phyloP scores from a whole-genome alignment of 2,329 filamentous ascomycete species.

The Camillea tinctor region DNA sequence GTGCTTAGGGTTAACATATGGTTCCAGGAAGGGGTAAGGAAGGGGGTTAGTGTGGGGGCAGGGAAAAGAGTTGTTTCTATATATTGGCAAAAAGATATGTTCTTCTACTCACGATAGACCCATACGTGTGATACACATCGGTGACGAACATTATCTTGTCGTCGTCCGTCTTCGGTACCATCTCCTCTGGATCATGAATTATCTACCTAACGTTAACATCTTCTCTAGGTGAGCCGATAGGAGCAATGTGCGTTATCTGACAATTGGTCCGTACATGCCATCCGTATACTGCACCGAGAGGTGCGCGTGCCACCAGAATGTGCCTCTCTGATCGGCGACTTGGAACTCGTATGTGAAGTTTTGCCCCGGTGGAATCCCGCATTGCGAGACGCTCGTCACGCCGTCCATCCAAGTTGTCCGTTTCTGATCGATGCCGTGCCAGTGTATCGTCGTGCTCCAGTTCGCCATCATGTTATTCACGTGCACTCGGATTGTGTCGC shows the following conservation, averaged over 20 bases:
- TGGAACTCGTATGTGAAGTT: slow-evolving; percentile 62
- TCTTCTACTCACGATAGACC: slow-evolving; percentile 28
- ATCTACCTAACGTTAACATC: slow-evolving; percentile 24
- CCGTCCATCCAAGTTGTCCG: slow-evolving; percentile 67
- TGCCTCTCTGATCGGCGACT: slow-evolving; percentile 40
- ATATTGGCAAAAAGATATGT: too few relatives aligned
- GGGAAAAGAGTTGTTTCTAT: too few relatives aligned
- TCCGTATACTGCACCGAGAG: slow-evolving; percentile 61
- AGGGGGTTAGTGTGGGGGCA: background rate
- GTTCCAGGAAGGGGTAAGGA: background rate
- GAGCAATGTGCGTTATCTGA: slow-evolving; percentile 31
- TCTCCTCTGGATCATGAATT: slow-evolving; percentile 36
- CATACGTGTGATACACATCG: slow-evolving; percentile 40
- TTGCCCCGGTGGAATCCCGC: slow-evolving; percentile 54
- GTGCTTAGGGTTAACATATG: background rate
- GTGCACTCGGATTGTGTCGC: slow-evolving; percentile 41
- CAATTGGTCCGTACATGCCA: slow-evolving; percentile 60
- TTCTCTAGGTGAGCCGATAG: background rate
- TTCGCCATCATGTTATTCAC: slow-evolving; percentile 40
- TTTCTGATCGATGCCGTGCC: slow-evolving; percentile 66
- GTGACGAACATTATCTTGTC: slow-evolving; percentile 40
- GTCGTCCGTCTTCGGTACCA: slow-evolving; percentile 29
- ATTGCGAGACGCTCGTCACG: slow-evolving; percentile 59
- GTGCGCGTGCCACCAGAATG: slow-evolving; percentile 61
- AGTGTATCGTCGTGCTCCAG: slow-evolving; percentile 58